Evolutionary conservation across 164 flowering plant genomes (phyloP).

Genomic region (Berberis vulgaris): DNA sequence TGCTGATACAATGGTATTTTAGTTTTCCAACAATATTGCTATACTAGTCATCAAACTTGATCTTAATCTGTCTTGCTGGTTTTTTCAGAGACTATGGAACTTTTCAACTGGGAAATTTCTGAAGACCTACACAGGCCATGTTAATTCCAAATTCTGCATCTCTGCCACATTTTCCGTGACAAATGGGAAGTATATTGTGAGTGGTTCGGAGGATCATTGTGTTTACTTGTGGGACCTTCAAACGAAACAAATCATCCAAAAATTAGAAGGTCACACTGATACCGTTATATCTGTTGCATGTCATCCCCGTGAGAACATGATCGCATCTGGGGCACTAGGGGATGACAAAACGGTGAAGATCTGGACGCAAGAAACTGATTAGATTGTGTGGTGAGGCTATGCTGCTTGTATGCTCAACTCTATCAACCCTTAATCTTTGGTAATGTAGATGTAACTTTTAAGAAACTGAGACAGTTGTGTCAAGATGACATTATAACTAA

Average conservation of each 20-base stretch:
- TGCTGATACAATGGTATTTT: no score
- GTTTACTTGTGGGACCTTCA: constrained; percentile 92
- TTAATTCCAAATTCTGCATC: constrained; percentile 69
- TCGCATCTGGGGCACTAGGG: constrained; percentile 82
- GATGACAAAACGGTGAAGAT: constrained; percentile 65
- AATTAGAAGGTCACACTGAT: constrained; percentile 83
- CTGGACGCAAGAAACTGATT: constrained; percentile 58
- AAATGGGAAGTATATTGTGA: constrained; percentile 77
- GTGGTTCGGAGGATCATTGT: constrained; percentile 84
- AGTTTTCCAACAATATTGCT: no score
- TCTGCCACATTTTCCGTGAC: constrained; percentile 71
- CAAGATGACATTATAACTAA: no score
- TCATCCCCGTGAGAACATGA: constrained; percentile 74
- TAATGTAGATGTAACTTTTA: no score
- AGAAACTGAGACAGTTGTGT: no score
- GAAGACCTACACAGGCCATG: constrained; percentile 90
- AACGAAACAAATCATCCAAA: constrained; percentile 70
- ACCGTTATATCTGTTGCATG: constrained; percentile 75
- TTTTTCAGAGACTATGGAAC: constrained; percentile 86
- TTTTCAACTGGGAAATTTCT: constrained; percentile 69
- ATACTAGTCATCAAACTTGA: not conserved
- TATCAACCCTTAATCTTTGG: no score
- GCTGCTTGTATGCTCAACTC: no score
- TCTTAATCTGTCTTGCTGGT: not conserved
- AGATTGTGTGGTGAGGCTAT: no score